These are phyloP conservation scores for Blastobotrys raffinosifermentans DNA, from an alignment of 1,139 yeast species.

Conservation along the genomic window DNA sequence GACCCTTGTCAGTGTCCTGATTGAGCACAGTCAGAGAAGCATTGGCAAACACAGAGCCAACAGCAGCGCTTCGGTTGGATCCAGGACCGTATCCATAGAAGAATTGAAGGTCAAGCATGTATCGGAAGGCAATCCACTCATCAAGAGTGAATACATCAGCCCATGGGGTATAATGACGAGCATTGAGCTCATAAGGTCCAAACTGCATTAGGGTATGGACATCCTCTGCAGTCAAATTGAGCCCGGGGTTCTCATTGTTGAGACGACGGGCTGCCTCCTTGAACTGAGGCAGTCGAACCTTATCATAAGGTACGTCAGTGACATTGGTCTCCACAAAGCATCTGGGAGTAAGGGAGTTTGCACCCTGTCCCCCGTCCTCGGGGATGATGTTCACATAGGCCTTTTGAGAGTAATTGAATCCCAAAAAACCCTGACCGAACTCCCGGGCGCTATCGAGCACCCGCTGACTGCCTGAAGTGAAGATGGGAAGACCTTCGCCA, in stretches of 20 bases:
- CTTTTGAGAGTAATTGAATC: constrained; percentile 31
- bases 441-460: constrained; percentile 36
- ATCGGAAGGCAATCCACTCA: constrained; percentile 43
- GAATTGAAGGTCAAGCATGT: constrained; percentile 40
- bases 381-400: constrained; percentile 35
- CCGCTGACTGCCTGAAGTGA: constrained; percentile 37
- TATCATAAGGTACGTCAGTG: constrained; percentile 2
- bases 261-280: constrained; percentile 6
- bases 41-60: too few relatives aligned
- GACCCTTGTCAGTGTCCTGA: constrained; percentile 22
- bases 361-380: constrained; percentile 36
- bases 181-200: constrained; percentile 53
- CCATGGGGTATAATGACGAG: constrained; percentile 43
- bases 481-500: constrained; percentile 30
- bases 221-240: too few relatives aligned
- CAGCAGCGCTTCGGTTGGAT: too few relatives aligned
- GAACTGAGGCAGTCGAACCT: constrained; percentile 1
- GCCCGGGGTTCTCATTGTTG: too few relatives aligned
- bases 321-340: constrained; percentile 3
- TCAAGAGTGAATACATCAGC: constrained; percentile 47
- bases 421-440: constrained; percentile 40
- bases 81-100: constrained; percentile 51
- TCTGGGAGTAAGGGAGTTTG: constrained; percentile 37
- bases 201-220: constrained; percentile 33
- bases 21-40: too few relatives aligned